phyloP scores from a whole-genome alignment of 75 land plant species.

The Cupressus sempervirens region DNA sequence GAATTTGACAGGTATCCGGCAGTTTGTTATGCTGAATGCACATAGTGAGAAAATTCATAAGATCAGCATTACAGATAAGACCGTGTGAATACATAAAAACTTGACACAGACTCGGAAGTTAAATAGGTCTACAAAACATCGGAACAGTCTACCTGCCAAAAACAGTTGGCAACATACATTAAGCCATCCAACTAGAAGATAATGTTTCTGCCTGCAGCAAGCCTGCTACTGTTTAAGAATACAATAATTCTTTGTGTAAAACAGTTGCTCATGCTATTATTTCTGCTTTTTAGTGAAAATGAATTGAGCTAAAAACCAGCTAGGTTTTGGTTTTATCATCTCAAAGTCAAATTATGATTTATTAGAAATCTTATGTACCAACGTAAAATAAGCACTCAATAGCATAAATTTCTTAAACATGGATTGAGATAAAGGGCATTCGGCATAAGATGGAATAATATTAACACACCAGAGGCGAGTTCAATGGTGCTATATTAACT shows the following conservation, averaged over 20 bases:
- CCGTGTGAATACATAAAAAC: neutral
- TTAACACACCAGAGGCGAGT: neutral
- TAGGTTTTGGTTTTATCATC: neutral
- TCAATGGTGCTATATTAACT: neutral
- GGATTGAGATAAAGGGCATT: neutral
- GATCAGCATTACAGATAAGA: neutral
- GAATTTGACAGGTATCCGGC: slow-evolving; percentile 49
- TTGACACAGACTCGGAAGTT: neutral
- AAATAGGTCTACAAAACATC: slow-evolving; percentile 8
- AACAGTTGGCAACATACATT: slow-evolving; percentile 9
- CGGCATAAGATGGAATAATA: neutral
- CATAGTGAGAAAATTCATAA: neutral
- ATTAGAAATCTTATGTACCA: neutral
- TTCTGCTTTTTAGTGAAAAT: neutral
- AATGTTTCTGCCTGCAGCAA: slow-evolving; percentile 14
- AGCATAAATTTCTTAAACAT: neutral
- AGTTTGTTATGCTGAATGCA: slow-evolving; percentile 72
- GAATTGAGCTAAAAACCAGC: neutral
- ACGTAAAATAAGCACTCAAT: neutral
- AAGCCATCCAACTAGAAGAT: slow-evolving; percentile 12
- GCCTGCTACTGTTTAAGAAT: slow-evolving; percentile 7
- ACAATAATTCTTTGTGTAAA: slow-evolving; percentile 6
- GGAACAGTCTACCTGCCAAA: slow-evolving; percentile 10
- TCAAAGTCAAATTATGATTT: neutral
- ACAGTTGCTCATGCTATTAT: neutral